These are phyloP conservation scores for Neurospora sp. DNA, from an alignment of 495 filamentous ascomycete species.

Conservation along the genomic window DNA sequence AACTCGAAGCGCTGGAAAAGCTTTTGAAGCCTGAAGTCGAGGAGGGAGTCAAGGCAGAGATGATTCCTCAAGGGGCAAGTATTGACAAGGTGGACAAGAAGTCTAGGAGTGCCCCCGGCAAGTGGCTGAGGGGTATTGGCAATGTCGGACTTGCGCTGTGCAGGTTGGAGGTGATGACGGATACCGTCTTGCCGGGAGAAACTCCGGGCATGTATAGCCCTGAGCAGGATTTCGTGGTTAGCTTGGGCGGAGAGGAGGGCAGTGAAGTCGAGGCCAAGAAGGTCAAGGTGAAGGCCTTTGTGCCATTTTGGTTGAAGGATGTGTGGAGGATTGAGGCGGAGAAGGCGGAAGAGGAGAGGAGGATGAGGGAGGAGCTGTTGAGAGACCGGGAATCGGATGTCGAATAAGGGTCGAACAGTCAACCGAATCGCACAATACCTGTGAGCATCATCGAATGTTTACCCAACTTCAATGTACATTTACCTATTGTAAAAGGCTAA, in stretches of 20 bases:
- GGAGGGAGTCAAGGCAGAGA: conserved; percentile 7
- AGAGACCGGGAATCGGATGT: not conserved
- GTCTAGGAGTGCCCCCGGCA: conserved; percentile 58
- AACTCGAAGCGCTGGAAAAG: conserved; percentile 18
- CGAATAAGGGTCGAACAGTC: not conserved
- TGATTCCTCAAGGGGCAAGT: conserved; percentile 26
- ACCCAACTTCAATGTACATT: not conserved
- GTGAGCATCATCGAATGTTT: not conserved
- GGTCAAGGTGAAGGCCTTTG: conserved; percentile 71
- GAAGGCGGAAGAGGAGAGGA: conserved; percentile 2
- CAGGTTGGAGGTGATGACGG: conserved; percentile 82
- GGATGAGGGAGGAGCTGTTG: not conserved
- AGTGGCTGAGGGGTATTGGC: conserved; percentile 63
- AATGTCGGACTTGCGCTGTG: conserved; percentile 87
- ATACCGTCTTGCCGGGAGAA: conserved; percentile 55
- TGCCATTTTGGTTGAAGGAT: conserved; percentile 64
- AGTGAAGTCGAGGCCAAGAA: conserved; percentile 26
- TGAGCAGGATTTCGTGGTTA: conserved; percentile 33
- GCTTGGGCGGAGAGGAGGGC: conserved; percentile 13
- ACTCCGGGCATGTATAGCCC: conserved; percentile 40
- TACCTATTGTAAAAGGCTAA: too few species aligned
- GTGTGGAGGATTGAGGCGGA: conserved; percentile 12
- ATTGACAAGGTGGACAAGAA: conserved; percentile 37
- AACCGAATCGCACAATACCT: not conserved
- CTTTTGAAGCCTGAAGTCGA: conserved; percentile 22